Evolutionary conservation across 2,329 filamentous ascomycete species (phyloP).

Genomic region (Fusarium buharicum): DNA sequence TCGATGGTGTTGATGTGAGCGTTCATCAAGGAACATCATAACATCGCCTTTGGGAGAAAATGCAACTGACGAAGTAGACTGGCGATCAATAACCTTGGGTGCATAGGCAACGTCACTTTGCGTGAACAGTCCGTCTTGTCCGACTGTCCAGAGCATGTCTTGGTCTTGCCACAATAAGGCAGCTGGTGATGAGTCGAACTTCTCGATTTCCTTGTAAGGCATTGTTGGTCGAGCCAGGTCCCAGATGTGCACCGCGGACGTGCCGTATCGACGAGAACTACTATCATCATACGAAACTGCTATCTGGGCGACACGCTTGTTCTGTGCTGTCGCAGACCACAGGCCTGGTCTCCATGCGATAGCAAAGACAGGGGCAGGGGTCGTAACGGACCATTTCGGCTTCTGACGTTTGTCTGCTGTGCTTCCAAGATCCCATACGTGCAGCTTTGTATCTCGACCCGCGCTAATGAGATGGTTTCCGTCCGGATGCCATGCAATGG

Average conservation of each 20-base stretch:
- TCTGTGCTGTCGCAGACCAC: slow-evolving; percentile 72
- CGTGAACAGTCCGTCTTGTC: slow-evolving; percentile 69
- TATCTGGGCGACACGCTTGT: slow-evolving; percentile 68
- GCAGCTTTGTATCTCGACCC: slow-evolving; percentile 69
- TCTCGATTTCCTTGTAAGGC: slow-evolving; percentile 73
- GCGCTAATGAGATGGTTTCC: slow-evolving; percentile 73
- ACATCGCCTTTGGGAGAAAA: slow-evolving; percentile 70
- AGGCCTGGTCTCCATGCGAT: slow-evolving; percentile 72
- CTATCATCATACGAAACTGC: slow-evolving; percentile 70
- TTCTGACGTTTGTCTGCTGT: slow-evolving; percentile 72
- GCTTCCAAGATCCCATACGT: slow-evolving; percentile 72
- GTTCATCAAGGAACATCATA: slow-evolving; percentile 70
- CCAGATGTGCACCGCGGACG: slow-evolving; percentile 72
- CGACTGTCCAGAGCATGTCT: slow-evolving; percentile 73
- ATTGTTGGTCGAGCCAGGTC: slow-evolving; percentile 74
- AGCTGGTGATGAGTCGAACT: slow-evolving; percentile 67
- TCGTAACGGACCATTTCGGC: slow-evolving; percentile 69
- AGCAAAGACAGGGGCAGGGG: slow-evolving; percentile 68
- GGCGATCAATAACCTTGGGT: slow-evolving; percentile 70
- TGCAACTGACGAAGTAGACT: slow-evolving; percentile 68
- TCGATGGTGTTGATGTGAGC: slow-evolving; percentile 53
- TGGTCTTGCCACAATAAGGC: slow-evolving; percentile 72
- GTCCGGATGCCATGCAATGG: slow-evolving; percentile 75
- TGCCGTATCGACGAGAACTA: slow-evolving; percentile 63
- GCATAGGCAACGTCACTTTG: slow-evolving; percentile 74